A percentile compares a stretch with the other conserved stretches of the same genome.
These are phyloP conservation scores for Gremmenia infestans DNA, from an alignment of 2,329 filamentous ascomycete species.

Conservation along the genomic window DNA sequence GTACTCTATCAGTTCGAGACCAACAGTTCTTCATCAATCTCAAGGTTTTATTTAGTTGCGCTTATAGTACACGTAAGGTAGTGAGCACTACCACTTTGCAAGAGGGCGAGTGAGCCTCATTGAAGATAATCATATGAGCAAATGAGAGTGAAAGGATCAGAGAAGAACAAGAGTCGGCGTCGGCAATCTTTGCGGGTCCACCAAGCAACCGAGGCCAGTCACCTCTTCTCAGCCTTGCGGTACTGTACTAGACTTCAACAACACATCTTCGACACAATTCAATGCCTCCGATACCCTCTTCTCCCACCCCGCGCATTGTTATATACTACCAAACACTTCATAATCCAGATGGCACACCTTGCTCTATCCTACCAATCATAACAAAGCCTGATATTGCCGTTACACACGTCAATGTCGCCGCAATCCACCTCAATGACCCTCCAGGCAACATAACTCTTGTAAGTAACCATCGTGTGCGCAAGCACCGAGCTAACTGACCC, in stretches of 20 bases:
- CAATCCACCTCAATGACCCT: constrained; percentile 72
- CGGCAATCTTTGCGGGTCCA: too few species aligned
- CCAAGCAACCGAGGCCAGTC: too few species aligned
- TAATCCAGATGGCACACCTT: constrained; percentile 44
- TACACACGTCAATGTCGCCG: constrained; percentile 83
- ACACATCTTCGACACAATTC: not conserved
- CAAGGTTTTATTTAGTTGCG: too few species aligned
- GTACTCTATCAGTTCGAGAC: too few species aligned
- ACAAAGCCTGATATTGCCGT: constrained; percentile 49
- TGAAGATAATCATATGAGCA: too few species aligned
- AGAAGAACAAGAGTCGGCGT: too few species aligned
- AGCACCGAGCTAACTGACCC: constrained; percentile 16
- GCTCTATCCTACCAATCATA: constrained; percentile 53
- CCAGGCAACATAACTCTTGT: constrained; percentile 42
- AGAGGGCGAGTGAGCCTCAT: too few species aligned
- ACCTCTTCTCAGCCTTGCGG: not conserved
- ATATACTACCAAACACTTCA: constrained; percentile 64
- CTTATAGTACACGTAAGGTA: too few species aligned
- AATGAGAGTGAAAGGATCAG: too few species aligned
- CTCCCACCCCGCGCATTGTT: constrained; percentile 36
- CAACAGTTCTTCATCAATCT: too few species aligned
- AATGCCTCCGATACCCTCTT: constrained; percentile 29
- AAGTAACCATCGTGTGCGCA: constrained; percentile 57
- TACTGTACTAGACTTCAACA: not conserved
- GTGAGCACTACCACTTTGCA: too few species aligned